These are phyloP conservation scores for Zoysia pacifica DNA, from an alignment of 176 grass and related monocot species.

Conservation along the genomic window DNA sequence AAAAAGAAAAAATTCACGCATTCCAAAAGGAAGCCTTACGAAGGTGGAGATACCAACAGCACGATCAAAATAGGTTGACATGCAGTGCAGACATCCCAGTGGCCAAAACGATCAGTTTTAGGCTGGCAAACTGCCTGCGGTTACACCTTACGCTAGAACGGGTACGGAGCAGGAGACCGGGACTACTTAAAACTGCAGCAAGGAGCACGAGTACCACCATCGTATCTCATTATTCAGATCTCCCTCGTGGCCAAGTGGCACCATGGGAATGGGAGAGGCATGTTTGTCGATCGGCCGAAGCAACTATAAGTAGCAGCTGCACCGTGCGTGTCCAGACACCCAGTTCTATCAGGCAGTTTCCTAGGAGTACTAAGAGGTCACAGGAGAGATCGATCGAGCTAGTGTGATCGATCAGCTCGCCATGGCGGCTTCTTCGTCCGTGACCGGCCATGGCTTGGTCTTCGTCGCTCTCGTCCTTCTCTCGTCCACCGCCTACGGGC, in stretches of 20 bases:
- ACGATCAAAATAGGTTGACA: background rate
- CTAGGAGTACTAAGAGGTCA: background rate
- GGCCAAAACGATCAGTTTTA: background rate
- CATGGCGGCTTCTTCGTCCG: conserved; percentile 32
- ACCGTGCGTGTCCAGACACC: background rate
- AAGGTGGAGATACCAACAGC: background rate
- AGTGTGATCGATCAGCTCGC: background rate
- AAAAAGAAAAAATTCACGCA: too few relatives aligned
- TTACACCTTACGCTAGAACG: background rate
- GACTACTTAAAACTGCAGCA: background rate
- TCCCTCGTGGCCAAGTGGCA: background rate
- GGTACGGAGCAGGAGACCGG: background rate
- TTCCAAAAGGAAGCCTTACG: too few relatives aligned
- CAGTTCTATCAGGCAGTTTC: background rate
- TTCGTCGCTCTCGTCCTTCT: conserved; percentile 24
- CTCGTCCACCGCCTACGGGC: conserved; percentile 9
- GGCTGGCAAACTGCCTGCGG: background rate
- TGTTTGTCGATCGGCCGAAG: too few relatives aligned
- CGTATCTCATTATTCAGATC: background rate
- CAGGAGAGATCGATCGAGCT: background rate
- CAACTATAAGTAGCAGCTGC: background rate
- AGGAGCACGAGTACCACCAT: background rate
- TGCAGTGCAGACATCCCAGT: background rate
- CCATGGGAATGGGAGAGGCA: too few relatives aligned
- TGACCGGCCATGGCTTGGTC: background rate